phyloP scores from a whole-genome alignment of 495 filamentous ascomycete species.

The Neurospora sp. region DNA sequence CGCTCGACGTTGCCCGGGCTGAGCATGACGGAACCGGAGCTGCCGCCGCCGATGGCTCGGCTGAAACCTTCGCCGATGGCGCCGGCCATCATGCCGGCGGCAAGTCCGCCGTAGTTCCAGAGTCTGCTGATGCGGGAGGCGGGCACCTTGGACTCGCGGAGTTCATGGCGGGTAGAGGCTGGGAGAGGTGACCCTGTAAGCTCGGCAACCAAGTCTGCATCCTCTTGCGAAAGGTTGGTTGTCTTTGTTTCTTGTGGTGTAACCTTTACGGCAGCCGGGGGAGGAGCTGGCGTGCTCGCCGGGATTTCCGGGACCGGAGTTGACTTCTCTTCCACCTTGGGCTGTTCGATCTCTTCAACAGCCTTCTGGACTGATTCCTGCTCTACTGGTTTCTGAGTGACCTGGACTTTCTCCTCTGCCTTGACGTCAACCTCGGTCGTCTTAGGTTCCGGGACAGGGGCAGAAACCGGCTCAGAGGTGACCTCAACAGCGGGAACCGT shows the following conservation, averaged over 20 bases:
- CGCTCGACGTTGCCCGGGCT: constrained; percentile 84
- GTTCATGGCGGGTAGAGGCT: constrained; percentile 43
- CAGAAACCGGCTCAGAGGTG: not conserved
- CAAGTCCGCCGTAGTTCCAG: constrained; percentile 91
- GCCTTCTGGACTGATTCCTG: not conserved
- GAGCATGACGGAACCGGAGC: constrained; percentile 69
- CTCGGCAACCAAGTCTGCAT: constrained; percentile 9
- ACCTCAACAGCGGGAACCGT: not conserved
- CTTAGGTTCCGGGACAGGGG: not conserved
- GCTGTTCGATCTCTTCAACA: not conserved
- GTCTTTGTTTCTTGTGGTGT: not conserved
- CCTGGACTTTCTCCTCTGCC: not conserved
- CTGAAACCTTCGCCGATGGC: constrained; percentile 75
- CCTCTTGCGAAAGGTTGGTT: constrained; percentile 1
- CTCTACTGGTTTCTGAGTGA: not conserved
- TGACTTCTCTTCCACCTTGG: not conserved
- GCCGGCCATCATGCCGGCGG: constrained; percentile 93
- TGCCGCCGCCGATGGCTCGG: constrained; percentile 49
- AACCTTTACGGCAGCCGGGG: not conserved
- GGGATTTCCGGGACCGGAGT: not conserved
- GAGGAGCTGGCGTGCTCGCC: not conserved
- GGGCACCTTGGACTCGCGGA: constrained; percentile 84
- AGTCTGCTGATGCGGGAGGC: constrained; percentile 76
- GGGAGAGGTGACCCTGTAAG: not conserved
- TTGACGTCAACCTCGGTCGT: no score